Evolutionary conservation across 2,329 filamentous ascomycete species (phyloP).

Genomic region (Furcasterigmium furcatum): DNA sequence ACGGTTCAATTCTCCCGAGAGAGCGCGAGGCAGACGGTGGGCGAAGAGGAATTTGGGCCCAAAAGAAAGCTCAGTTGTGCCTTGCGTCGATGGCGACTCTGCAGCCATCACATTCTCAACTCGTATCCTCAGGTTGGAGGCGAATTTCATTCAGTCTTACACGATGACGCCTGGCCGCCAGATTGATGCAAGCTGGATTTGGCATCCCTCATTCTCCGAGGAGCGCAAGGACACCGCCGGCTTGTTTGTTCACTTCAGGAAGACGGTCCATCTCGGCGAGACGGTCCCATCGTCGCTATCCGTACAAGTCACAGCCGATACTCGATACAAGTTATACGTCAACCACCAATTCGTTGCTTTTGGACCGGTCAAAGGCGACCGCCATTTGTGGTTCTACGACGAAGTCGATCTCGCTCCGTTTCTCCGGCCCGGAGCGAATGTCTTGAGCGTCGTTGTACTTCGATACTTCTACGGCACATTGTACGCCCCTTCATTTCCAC

Average conservation of each 20-base stretch:
- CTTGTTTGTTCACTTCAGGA: conserved; percentile 12
- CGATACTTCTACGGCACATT: conserved; percentile 12
- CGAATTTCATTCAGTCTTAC: too few relatives aligned
- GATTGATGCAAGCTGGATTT: too few relatives aligned
- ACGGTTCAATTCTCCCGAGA: too few relatives aligned
- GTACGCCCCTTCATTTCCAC: conserved; percentile 11
- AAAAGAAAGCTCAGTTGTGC: too few relatives aligned
- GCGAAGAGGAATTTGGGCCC: too few relatives aligned
- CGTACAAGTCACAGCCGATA: conserved; percentile 18
- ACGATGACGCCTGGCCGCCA: too few relatives aligned
- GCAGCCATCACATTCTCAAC: too few relatives aligned
- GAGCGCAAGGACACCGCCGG: conserved; percentile 10
- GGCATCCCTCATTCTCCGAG: conserved; percentile 11
- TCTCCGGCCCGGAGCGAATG: conserved; percentile 13
- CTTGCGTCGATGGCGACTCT: too few relatives aligned
- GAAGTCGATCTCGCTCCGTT: conserved; percentile 15
- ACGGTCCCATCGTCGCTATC: not conserved
- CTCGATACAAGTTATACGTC: conserved; percentile 18
- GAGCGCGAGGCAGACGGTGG: too few relatives aligned
- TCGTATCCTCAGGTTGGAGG: too few relatives aligned
- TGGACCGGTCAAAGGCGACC: conserved; percentile 18
- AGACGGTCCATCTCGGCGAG: conserved; percentile 2
- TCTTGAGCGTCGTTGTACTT: conserved; percentile 11
- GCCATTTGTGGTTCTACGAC: conserved; percentile 19
- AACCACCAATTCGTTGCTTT: conserved; percentile 15